Percentiles rank a stretch among this genome's conserved stretches.
Conservation (phyloP, 1,284 basidiomycete species). For the Tilletia walkeri region DNA sequence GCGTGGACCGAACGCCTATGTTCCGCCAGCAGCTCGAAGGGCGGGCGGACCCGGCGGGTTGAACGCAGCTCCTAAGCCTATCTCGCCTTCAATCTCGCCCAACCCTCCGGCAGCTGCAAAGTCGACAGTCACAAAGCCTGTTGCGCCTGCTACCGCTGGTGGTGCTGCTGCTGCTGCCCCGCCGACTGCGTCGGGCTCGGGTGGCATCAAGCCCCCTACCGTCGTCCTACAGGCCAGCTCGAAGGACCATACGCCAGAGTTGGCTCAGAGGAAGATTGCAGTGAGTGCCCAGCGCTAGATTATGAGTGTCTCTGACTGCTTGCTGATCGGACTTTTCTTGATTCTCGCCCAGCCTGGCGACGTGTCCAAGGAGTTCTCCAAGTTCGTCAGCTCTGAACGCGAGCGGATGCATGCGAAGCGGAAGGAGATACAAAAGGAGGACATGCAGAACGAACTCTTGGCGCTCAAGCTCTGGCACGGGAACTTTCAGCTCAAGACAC, state of each 20-base stretch:
- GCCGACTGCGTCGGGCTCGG: neutral
- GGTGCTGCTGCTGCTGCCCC: slow-evolving; percentile 27
- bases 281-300: neutral
- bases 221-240: neutral
- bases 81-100: neutral
- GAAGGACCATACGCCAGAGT: neutral
- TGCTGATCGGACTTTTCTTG: neutral
- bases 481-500: slow-evolving; percentile 92
- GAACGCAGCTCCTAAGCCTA: neutral
- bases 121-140: slow-evolving; percentile 19
- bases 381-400: slow-evolving; percentile 50
- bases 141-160: slow-evolving; percentile 34
- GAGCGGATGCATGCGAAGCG: slow-evolving; percentile 32
- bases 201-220: slow-evolving; percentile 2
- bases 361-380: slow-evolving; percentile 44
- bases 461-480: slow-evolving; percentile 88
- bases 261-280: neutral
- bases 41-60: slow-evolving; percentile 41
- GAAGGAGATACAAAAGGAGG: slow-evolving; percentile 17
- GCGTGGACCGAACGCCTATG: slow-evolving; percentile 81
- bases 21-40: slow-evolving; percentile 79
- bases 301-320: neutral
- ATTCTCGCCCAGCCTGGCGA: neutral
- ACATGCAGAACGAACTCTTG: slow-evolving; percentile 69
- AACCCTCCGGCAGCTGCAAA: neutral